phyloP scores from a whole-genome alignment of 495 filamentous ascomycete genomes.

The Xylaria cubensis region DNA sequence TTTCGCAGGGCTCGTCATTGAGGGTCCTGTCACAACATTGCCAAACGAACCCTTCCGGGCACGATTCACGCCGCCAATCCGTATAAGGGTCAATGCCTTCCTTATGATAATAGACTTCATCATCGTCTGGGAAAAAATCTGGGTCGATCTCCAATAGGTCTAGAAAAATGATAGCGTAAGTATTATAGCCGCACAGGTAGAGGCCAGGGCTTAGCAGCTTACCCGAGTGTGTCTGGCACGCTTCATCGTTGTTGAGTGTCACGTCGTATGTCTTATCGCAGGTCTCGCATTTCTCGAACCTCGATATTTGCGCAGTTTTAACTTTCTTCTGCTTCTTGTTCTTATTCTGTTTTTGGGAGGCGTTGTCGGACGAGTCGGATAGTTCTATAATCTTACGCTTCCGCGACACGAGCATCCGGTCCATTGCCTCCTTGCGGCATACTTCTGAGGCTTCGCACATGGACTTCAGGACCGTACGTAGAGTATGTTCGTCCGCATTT shows the following conservation, averaged over 20 bases:
- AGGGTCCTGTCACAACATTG: neutral
- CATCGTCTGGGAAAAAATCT: constrained; percentile 16
- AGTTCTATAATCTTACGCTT: constrained; percentile 19
- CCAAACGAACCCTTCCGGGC: constrained; percentile 17
- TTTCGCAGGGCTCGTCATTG: neutral
- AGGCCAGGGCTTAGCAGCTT: neutral
- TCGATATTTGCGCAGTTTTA: neutral
- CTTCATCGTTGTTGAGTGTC: constrained; percentile 18
- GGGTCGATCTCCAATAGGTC: neutral
- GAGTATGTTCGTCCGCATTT: constrained; percentile 8
- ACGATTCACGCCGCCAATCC: constrained; percentile 18
- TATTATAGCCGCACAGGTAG: neutral
- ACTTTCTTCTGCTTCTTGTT: constrained; percentile 16
- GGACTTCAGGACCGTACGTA: constrained; percentile 14
- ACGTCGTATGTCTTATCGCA: constrained; percentile 20
- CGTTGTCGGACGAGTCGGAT: constrained; percentile 12
- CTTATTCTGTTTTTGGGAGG: neutral
- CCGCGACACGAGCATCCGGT: constrained; percentile 10
- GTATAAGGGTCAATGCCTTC: neutral
- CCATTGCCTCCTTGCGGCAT: constrained; percentile 16
- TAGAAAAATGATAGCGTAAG: neutral
- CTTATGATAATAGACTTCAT: neutral
- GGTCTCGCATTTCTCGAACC: constrained; percentile 11
- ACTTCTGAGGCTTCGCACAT: constrained; percentile 23
- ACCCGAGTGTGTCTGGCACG: constrained; percentile 20